phyloP scores from a whole-genome alignment of 2,329 filamentous ascomycete species.

The Aspergillus arachidicola region DNA sequence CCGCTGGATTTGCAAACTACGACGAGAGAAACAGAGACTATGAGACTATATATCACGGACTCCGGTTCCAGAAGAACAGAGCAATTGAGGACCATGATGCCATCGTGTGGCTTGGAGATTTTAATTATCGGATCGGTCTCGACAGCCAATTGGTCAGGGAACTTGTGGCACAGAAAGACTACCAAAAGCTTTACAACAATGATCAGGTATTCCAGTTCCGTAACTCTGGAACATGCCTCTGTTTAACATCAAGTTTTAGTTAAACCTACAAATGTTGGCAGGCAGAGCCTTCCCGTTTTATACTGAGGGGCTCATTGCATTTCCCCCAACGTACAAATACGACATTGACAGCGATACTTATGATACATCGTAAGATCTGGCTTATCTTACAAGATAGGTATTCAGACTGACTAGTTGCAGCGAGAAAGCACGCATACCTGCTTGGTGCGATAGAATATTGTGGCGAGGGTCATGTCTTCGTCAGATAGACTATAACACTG shows the following conservation, averaged over 20 bases:
- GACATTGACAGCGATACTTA: constrained; percentile 86
- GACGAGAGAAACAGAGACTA: constrained; percentile 96
- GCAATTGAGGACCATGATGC: constrained; percentile 90
- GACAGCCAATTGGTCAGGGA: constrained; percentile 75
- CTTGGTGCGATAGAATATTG: constrained; percentile 94
- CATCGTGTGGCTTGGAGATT: constrained; percentile 94
- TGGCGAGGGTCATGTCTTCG: constrained; percentile 81
- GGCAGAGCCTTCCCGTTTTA: constrained; percentile 89
- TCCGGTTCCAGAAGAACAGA: constrained; percentile 88
- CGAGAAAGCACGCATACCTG: constrained; percentile 91
- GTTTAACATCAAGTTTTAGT: constrained; percentile 47
- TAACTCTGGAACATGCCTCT: constrained; percentile 1
- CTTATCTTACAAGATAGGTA: neutral
- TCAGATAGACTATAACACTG: constrained; percentile 80
- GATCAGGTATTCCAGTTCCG: constrained; percentile 66
- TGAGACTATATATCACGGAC: constrained; percentile 79
- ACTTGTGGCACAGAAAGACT: constrained; percentile 70
- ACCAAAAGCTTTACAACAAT: constrained; percentile 83
- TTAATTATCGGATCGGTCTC: constrained; percentile 95
- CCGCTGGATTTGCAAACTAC: constrained; percentile 94
- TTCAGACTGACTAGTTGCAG: constrained; percentile 49
- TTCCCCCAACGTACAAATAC: constrained; percentile 94
- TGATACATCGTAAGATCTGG: constrained; percentile 74
- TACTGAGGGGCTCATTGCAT: constrained; percentile 83
- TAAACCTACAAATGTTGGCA: constrained; percentile 95